A percentile compares a stretch with the other conserved stretches of the same genome.
Conservation (phyloP, 1,284 basidiomycete genomes). For the Tranzscheliella williamsii region DNA sequence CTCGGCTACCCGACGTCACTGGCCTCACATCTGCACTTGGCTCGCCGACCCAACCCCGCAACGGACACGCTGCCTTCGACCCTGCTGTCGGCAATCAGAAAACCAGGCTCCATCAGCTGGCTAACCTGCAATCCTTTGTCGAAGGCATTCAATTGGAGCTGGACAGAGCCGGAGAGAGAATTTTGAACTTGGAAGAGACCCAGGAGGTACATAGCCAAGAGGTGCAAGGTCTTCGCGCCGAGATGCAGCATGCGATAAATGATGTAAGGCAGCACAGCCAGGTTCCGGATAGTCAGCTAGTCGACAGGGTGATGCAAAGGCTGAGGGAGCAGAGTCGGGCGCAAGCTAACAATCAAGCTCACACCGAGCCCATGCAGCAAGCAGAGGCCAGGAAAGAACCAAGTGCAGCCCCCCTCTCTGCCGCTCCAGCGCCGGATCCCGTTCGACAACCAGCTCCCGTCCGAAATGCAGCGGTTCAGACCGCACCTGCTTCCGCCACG, state of each 20-base stretch:
- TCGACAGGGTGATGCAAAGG: slow-evolving; percentile 18
- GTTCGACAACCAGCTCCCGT: background rate
- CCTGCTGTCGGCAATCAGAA: slow-evolving; percentile 26
- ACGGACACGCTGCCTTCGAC: slow-evolving; percentile 34
- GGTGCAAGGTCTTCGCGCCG: slow-evolving; percentile 23
- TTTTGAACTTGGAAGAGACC: slow-evolving; percentile 35
- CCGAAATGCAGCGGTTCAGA: background rate
- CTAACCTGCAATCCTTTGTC: slow-evolving; percentile 36
- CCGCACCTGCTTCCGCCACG: too few relatives aligned
- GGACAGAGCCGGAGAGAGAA: slow-evolving; percentile 35
- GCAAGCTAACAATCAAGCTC: background rate
- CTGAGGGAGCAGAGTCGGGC: slow-evolving; percentile 1
- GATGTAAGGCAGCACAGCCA: slow-evolving; percentile 15
- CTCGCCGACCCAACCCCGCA: slow-evolving; percentile 33
- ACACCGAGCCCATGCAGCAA: background rate
- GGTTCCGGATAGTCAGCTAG: slow-evolving; percentile 10
- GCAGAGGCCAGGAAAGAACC: background rate
- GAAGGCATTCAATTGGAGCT: slow-evolving; percentile 41
- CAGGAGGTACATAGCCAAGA: slow-evolving; percentile 39
- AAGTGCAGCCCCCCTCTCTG: background rate
- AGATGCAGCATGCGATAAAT: slow-evolving; percentile 27
- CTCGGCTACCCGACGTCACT: slow-evolving; percentile 42
- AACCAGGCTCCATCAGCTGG: slow-evolving; percentile 33
- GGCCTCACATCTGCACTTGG: slow-evolving; percentile 41
- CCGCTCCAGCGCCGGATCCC: too few relatives aligned